Base-by-base conservation (phyloP, 805 yeast genomes). In the Spathaspora gorwiae region DNA sequence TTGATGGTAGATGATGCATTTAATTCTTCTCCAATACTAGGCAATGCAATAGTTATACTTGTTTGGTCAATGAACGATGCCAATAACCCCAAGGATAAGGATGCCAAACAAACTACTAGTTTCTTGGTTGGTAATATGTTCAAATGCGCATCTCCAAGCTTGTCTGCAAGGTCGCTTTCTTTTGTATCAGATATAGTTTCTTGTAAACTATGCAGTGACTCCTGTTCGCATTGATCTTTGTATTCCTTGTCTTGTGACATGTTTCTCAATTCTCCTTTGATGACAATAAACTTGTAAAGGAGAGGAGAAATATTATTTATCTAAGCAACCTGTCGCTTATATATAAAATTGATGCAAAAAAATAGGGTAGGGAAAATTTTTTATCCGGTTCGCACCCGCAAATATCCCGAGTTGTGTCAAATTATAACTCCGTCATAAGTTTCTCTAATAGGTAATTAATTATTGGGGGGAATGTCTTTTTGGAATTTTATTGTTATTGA, bases 31-130 rank as follows among this genome's bases (percentile, higher is more conserved):
- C 76, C 79, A 33, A 79, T 78, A n/a, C 54, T 47, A 1, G 83
- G 70, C 31, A 76, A 66, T 1, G 77, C 78, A 10, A 76, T 73
- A 1, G 76, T 67, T 31, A 75, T 67, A 27, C 78, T 68, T 2
- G 76, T 71, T 49, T 74, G 80, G 57, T 78, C 83, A 11, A 76
- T 63, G 57, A 76, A 76, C 2, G 76, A 62, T 2, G 69, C 62
- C 40, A 73, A 56, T 31, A 62, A 53, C 6, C 76, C 78, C 35
- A 69, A 37, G 1, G 76, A 62, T 43, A 73, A 54, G 2, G 72
- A 62, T 10, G 55, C 45, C 29, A 75, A 57, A 38, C 75, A 68
- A 1, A 69, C 50, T 1, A 75, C 41, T 36, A 75, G 59, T 43
- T 65, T 62, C 43, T 56, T 66, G 2, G 54, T 52, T 9, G 77